Base-by-base conservation (phyloP, 805 yeast species). In the Lachancea mirantina region DNA sequence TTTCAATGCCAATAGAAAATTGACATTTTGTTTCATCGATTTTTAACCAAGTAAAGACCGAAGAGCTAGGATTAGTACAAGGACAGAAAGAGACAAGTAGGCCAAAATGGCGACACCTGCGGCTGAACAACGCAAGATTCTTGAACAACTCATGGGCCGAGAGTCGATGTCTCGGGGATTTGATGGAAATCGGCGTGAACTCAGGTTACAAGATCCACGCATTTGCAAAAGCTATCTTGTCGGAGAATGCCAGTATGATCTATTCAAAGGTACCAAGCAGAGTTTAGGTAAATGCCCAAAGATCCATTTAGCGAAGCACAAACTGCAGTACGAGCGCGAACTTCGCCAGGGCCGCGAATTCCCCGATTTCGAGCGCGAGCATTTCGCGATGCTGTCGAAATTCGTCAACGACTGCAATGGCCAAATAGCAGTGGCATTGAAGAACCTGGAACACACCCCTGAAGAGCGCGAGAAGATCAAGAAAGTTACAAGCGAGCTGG, bases 201-300 rank as follows among this genome's bases (percentile, higher is more conserved):
- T 61, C 41, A 55, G 67, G 32, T 54, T 78, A 31, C 57, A 60
- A 21, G 78, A 76, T 33, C 67, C 74, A 9, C 64, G 74, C 26
- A 76, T 85, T 5, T 88, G 97, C 58, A 82, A 81, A 52, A 66
- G 82, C 13, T 88, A 78, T 52, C 55, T 88, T n/a, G 84, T 84
- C 10, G 95, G 92, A 0, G 70, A 73, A 6, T 88, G 97, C 46
- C 89, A 95, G 0, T 78, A 82, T 53, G 96, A 87, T 42, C 55
- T 87, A 28, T 83, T 88, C 49, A 68, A 68, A 8, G 84, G 84
- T 5, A 84, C 96, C 8, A 87, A 85, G 53, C 81, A 80, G 49
- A 84, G 81, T 50, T 58, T 83, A 41, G 96, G 96, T 1, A 68
- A 68, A 38, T 88, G 97, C 52, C 84, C 84, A 0, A 71, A 69